Conservation (phyloP, 176 grass and related monocot species). For the Pontederia paniculata region DNA sequence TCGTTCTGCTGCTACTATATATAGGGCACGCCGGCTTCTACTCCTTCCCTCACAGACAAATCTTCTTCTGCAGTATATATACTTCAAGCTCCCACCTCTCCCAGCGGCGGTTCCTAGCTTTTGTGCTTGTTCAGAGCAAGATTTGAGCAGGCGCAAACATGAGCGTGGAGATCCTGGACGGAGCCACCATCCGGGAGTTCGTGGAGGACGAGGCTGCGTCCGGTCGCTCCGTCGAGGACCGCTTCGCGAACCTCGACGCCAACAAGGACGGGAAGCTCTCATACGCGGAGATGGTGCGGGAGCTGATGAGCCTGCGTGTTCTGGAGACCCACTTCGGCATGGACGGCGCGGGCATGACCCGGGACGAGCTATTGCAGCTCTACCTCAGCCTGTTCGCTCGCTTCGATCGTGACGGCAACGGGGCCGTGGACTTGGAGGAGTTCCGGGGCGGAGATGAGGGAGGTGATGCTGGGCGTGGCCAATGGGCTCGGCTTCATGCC, state of each 20-base stretch:
- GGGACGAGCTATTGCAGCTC: constrained; percentile 28
- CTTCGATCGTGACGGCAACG: constrained; percentile 63
- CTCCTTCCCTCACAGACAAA: too few relatives aligned
- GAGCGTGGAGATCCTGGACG: constrained; percentile 41
- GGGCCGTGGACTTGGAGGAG: constrained; percentile 45
- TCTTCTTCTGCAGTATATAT: too few relatives aligned
- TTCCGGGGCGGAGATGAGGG: constrained; percentile 71
- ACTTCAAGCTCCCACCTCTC: constrained; percentile 4
- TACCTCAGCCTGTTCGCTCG: constrained; percentile 40
- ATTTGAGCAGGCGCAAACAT: neutral
- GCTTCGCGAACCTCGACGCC: neutral
- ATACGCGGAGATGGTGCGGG: too few relatives aligned
- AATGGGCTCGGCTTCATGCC: constrained; percentile 48
- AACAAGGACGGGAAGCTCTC: too few relatives aligned
- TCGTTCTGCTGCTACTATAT: too few relatives aligned
- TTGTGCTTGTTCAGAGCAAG: neutral
- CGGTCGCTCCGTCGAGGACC: constrained; percentile 14
- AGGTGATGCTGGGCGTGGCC: constrained; percentile 80
- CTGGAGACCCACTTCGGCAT: constrained; percentile 40
- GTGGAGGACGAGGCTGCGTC: constrained; percentile 15
- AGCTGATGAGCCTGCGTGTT: constrained; percentile 30
- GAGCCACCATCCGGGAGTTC: constrained; percentile 18
- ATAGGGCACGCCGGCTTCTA: too few relatives aligned
- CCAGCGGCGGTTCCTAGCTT: neutral
- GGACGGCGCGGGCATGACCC: constrained; percentile 22